phyloP scores from a whole-genome alignment of 768 basidiomycete species.

The Dentipellis fragilis region DNA sequence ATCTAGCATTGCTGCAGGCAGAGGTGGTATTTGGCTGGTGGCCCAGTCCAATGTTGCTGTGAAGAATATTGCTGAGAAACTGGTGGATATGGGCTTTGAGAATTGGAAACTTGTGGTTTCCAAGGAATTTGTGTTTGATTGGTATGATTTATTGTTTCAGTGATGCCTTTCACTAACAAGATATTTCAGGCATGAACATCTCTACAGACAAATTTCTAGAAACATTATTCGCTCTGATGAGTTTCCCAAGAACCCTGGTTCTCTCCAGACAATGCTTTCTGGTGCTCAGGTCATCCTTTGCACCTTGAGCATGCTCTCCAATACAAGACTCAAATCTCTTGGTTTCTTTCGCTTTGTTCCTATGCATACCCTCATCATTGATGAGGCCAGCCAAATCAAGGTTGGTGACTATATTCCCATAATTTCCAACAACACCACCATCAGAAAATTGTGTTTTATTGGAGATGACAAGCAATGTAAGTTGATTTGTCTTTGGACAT shows the following conservation, averaged over 20 bases:
- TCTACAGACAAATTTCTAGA: conserved; percentile 39
- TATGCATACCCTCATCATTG: conserved; percentile 23
- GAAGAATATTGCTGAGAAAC: conserved; percentile 81
- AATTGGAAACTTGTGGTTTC: conserved; percentile 68
- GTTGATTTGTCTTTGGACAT: conserved; percentile 7
- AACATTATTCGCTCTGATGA: conserved; percentile 45
- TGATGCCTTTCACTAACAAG: conserved; percentile 1
- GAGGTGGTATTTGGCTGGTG: conserved; percentile 60
- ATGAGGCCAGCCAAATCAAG: conserved; percentile 25
- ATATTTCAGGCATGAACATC: conserved; percentile 64
- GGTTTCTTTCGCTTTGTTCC: conserved; percentile 20
- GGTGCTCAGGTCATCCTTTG: conserved; percentile 56
- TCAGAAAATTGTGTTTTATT: conserved; percentile 29
- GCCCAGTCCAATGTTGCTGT: conserved; percentile 85
- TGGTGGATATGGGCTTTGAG: conserved; percentile 40
- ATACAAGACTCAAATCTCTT: conserved; percentile 1
- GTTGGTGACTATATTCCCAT: conserved; percentile 21
- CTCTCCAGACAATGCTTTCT: conserved; percentile 22
- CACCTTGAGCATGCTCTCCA: conserved; percentile 70
- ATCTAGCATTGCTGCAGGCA: conserved; percentile 18
- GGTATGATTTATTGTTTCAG: conserved; percentile 32
- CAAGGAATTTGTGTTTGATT: conserved; percentile 50
- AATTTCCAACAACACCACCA: conserved; percentile 16
- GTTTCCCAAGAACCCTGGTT: conserved; percentile 15
- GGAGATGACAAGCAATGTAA: conserved; percentile 33